These are phyloP conservation scores for Fusarium dimerum DNA, from an alignment of 2,329 filamentous ascomycete genomes.

Conservation along the genomic window DNA sequence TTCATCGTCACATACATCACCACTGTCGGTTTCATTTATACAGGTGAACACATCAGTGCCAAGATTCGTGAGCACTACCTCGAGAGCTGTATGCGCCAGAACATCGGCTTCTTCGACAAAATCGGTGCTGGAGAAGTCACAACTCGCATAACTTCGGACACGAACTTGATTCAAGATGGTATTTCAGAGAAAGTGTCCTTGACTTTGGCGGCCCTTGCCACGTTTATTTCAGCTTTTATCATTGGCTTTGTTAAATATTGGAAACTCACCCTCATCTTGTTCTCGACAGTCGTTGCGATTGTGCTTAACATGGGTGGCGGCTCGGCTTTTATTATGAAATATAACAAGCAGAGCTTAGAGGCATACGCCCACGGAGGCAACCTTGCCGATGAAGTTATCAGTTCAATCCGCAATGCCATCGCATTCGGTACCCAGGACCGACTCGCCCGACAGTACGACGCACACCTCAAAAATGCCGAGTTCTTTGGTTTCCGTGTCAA, in stretches of 20 bases:
- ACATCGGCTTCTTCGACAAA: conserved; percentile 92
- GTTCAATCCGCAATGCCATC: conserved; percentile 86
- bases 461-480: conserved; percentile 71
- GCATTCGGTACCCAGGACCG: conserved; percentile 94
- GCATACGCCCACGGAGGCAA: conserved; percentile 84
- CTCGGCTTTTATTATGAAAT: conserved; percentile 76
- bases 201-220: conserved; percentile 73
- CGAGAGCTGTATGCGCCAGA: conserved; percentile 79
- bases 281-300: conserved; percentile 79
- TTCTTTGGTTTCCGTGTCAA: conserved; percentile 77
- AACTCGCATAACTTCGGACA: conserved; percentile 91
- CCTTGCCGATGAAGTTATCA: conserved; percentile 91
- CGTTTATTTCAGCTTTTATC: conserved; percentile 85
- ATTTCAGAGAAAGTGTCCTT: conserved; percentile 88
- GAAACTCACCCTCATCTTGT: conserved; percentile 88
- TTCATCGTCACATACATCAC: conserved; percentile 77
- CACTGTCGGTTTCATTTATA: conserved; percentile 89
- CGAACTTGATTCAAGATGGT: conserved; percentile 89
- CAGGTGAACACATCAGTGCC: conserved; percentile 74
- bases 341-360: conserved; percentile 74
- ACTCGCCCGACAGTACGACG: conserved; percentile 82
- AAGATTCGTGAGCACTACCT: conserved; percentile 85
- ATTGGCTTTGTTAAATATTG: conserved; percentile 91
- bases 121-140: conserved; percentile 91
- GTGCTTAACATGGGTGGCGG: conserved; percentile 74